A percentile compares a stretch with the other conserved stretches of the same genome.
phyloP scores from a whole-genome alignment of 257 asterid species.

The Petunia secreta region DNA sequence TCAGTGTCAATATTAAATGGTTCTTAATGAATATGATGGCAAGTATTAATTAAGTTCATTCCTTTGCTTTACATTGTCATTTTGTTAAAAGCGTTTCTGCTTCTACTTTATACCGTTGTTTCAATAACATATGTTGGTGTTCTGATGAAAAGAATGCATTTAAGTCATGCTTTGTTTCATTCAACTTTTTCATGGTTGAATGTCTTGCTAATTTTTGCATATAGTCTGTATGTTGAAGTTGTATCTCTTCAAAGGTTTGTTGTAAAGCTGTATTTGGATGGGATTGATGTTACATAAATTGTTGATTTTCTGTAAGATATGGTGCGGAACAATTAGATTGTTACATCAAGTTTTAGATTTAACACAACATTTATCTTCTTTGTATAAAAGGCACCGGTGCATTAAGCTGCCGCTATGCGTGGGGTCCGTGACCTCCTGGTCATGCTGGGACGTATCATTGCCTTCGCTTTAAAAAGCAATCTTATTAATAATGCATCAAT shows the following conservation, averaged over 20 bases:
- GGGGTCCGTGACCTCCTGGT: not conserved
- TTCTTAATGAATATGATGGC: slow-evolving; percentile 2
- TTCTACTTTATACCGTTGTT: slow-evolving; percentile 2
- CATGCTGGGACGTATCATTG: not conserved
- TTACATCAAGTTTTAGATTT: not conserved
- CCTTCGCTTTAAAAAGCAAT: not conserved
- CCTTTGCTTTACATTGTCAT: not conserved
- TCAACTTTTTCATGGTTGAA: slow-evolving; percentile 12
- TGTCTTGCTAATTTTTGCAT: not conserved
- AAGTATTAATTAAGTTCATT: not conserved
- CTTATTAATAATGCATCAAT: slow-evolving; percentile 18
- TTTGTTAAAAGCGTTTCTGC: slow-evolving; percentile 2
- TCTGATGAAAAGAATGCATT: not conserved
- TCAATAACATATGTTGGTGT: not conserved
- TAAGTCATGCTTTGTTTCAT: slow-evolving; percentile 12
- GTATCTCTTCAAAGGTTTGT: not conserved
- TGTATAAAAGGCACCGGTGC: not conserved
- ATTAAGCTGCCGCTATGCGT: not conserved
- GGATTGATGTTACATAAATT: not conserved
- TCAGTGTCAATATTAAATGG: not conserved
- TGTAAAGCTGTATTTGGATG: not conserved
- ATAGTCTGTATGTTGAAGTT: not conserved
- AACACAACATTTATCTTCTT: not conserved
- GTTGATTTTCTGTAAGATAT: not conserved
- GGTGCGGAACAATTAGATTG: not conserved